Evolutionary conservation across 345 rosid species (phyloP).

Genomic region (Bruguiera sexangula): DNA sequence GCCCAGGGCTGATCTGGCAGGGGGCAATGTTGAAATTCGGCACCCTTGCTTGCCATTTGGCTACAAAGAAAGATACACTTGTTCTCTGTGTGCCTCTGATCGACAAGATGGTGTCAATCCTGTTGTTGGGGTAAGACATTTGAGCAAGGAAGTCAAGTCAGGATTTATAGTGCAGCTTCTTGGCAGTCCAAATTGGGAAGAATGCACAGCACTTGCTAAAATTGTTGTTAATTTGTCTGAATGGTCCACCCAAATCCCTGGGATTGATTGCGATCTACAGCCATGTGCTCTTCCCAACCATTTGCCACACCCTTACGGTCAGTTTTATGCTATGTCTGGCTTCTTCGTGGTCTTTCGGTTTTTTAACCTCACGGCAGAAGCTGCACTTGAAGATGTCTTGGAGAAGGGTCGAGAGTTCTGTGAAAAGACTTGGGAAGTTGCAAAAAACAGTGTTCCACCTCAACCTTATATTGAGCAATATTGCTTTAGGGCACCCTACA

Average conservation of each 20-base stretch:
- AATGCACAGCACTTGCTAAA: constrained; percentile 77
- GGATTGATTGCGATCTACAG: constrained; percentile 78
- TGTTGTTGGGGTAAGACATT: constrained; percentile 28
- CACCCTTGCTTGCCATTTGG: constrained; percentile 96
- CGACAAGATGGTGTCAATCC: constrained; percentile 46
- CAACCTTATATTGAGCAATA: constrained; percentile 98
- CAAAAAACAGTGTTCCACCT: constrained; percentile 77
- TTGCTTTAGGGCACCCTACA: constrained; percentile 96
- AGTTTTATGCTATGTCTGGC: constrained; percentile 89
- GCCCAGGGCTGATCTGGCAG: constrained; percentile 40
- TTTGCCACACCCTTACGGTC: constrained; percentile 83
- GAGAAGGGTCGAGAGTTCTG: constrained; percentile 87
- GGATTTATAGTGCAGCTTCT: constrained; percentile 61
- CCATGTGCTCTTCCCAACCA: constrained; percentile 81
- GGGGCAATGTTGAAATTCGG: constrained; percentile 60
- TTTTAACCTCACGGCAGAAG: constrained; percentile 74
- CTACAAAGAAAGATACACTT: constrained; percentile 62
- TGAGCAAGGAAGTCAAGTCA: constrained; percentile 51
- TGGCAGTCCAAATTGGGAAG: constrained; percentile 88
- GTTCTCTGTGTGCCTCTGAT: constrained; percentile 62
- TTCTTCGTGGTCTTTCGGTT: constrained; percentile 90
- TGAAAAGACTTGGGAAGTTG: constrained; percentile 72
- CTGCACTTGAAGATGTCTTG: constrained; percentile 86
- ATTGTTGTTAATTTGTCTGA: constrained; percentile 80
- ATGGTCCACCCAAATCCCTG: constrained; percentile 65